A percentile compares a stretch with the other conserved stretches of the same genome.
phyloP scores from a whole-genome alignment of 2,329 filamentous ascomycete species.

The Fusarium sp. region DNA sequence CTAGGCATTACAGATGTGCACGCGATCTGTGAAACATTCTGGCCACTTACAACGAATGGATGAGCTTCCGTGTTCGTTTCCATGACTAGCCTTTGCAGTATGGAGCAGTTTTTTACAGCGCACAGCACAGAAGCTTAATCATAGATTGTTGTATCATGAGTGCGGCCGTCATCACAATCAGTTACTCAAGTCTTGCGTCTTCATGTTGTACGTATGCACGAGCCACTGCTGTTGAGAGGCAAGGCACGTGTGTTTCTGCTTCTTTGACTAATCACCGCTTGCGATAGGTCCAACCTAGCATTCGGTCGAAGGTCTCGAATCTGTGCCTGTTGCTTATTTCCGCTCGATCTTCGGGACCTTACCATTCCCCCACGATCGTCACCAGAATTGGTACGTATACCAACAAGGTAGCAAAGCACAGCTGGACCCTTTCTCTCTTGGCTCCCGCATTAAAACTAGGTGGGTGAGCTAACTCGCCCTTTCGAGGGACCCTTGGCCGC shows the following conservation, averaged over 20 bases:
- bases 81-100: neutral
- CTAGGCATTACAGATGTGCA: neutral
- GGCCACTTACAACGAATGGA: neutral
- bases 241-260: neutral
- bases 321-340: neutral
- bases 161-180: neutral
- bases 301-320: neutral
- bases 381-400: neutral
- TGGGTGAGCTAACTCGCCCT: neutral
- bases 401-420: neutral
- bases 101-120: neutral
- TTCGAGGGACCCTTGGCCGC: neutral
- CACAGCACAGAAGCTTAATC: neutral
- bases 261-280: neutral
- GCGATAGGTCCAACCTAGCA: neutral
- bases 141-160: neutral
- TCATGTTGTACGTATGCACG: neutral
- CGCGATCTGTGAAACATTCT: neutral
- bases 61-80: conserved; percentile 1
- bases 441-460: neutral
- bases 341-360: conserved; percentile 8
- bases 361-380: conserved; percentile 13
- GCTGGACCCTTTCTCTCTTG: neutral
- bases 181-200: neutral
- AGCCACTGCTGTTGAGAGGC: neutral